Evolutionary conservation across 2,329 filamentous ascomycete species (phyloP).

Genomic region (Pseudogymnoascus sp.): DNA sequence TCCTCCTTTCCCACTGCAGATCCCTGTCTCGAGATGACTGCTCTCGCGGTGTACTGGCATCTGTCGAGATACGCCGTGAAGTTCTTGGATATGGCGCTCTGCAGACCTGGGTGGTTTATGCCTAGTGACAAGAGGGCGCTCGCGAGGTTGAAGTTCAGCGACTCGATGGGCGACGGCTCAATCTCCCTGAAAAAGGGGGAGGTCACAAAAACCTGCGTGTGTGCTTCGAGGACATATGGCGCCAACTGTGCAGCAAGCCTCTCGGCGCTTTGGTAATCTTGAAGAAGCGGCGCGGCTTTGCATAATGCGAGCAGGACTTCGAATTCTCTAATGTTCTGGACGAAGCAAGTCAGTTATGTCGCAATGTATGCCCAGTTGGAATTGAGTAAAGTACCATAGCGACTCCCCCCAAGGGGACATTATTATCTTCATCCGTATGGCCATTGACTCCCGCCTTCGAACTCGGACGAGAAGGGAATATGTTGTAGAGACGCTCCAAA

Average conservation of each 20-base stretch:
- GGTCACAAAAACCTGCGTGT: conserved; percentile 66
- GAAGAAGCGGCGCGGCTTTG: conserved; percentile 74
- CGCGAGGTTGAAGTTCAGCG: conserved; percentile 70
- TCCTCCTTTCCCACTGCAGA: conserved; percentile 48
- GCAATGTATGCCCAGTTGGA: neutral
- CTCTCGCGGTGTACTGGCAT: conserved; percentile 56
- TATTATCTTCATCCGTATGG: conserved; percentile 41
- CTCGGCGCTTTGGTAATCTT: conserved; percentile 64
- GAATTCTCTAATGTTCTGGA: conserved; percentile 76
- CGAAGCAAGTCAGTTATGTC: conserved; percentile 18
- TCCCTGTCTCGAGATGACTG: conserved; percentile 44
- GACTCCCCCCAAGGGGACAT: conserved; percentile 43
- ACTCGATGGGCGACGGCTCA: conserved; percentile 83
- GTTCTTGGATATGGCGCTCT: conserved; percentile 56
- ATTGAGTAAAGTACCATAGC: conserved; percentile 47
- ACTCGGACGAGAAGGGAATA: conserved; percentile 40
- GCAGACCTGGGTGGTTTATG: conserved; percentile 61
- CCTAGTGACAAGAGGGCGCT: conserved; percentile 77
- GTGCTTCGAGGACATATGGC: conserved; percentile 79
- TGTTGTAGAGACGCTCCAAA: conserved; percentile 54
- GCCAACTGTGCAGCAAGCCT: conserved; percentile 72
- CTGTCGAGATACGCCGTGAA: conserved; percentile 67
- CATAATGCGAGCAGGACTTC: conserved; percentile 88
- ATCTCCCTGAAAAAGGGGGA: conserved; percentile 79
- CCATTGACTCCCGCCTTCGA: conserved; percentile 35